Evolutionary conservation across 1,284 basidiomycete species (phyloP).

Genomic region (Chondrostereum purpureum): DNA sequence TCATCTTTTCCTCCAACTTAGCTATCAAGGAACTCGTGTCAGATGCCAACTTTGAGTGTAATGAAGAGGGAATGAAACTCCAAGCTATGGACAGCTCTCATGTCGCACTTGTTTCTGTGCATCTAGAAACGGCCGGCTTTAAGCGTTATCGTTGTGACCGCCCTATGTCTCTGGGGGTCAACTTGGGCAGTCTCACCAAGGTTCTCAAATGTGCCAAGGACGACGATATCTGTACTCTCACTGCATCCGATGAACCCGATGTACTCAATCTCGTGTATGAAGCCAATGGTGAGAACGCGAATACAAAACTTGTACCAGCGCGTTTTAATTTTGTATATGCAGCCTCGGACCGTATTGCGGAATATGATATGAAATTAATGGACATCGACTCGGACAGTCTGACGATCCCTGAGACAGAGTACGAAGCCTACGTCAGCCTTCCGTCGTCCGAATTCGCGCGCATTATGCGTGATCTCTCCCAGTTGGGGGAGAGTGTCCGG

Average conservation of each 20-base stretch:
- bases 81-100: constrained; percentile 99
- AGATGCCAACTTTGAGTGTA: constrained; percentile 98
- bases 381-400: constrained; percentile 97
- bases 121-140: constrained; percentile 75
- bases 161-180: constrained; percentile 91
- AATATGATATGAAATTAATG: constrained; percentile 99
- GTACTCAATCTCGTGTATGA: constrained; percentile 89
- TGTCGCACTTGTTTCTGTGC: constrained; percentile 90
- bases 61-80: constrained; percentile 88
- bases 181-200: constrained; percentile 87
- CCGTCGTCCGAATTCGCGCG: constrained; percentile 83
- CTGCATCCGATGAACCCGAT: constrained; percentile 90
- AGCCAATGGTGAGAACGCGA: constrained; percentile 65
- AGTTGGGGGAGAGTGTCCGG: constrained; percentile 90
- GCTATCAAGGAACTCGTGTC: constrained; percentile 97
- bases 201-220: constrained; percentile 97
- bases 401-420: constrained; percentile 97
- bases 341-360: constrained; percentile 93
- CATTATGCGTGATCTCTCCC: constrained; percentile 91
- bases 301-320: constrained; percentile 11
- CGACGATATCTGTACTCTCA: constrained; percentile 89
- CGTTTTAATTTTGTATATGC: constrained; percentile 6
- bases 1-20: constrained; percentile 22
- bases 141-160: constrained; percentile 92
- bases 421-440: constrained; percentile 92